Evolutionary conservation across 345 rosid genomes (phyloP).

Genomic region (Camelina laxa): DNA sequence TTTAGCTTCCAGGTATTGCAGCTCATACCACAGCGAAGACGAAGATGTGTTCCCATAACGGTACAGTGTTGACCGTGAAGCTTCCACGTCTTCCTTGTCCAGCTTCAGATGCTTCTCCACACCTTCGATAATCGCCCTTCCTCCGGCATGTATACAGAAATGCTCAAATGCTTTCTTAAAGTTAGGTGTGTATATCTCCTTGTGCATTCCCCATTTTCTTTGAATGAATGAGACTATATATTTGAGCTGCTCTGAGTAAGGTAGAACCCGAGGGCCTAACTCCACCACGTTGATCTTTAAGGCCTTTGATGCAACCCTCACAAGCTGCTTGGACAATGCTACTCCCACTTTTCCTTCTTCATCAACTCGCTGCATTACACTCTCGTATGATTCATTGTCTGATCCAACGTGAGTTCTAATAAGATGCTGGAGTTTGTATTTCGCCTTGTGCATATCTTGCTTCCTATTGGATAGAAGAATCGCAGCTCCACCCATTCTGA

Average conservation of each 20-base stretch:
- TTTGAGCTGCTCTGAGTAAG: constrained; percentile 58
- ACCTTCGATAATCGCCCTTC: constrained; percentile 59
- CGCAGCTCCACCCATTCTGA: constrained; percentile 71
- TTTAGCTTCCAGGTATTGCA: constrained; percentile 66
- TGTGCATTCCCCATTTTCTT: constrained; percentile 36
- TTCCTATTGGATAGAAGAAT: constrained; percentile 59
- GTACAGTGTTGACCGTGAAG: constrained; percentile 65
- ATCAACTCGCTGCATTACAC: constrained; percentile 57
- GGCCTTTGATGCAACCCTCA: constrained; percentile 56
- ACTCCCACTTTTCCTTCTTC: constrained; percentile 56
- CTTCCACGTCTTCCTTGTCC: constrained; percentile 61
- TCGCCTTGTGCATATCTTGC: constrained; percentile 49
- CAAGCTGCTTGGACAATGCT: constrained; percentile 56
- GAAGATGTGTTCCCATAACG: constrained; percentile 73
- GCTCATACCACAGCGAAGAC: constrained; percentile 76
- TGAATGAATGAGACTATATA: constrained; percentile 45
- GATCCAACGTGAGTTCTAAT: constrained; percentile 64
- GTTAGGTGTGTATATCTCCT: constrained; percentile 49
- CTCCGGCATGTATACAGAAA: constrained; percentile 72
- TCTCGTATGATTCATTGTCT: constrained; percentile 50
- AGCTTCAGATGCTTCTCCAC: constrained; percentile 62
- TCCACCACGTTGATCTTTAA: constrained; percentile 53
- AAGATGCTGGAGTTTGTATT: constrained; percentile 62
- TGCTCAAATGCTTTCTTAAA: constrained; percentile 67
- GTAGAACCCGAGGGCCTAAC: constrained; percentile 59